A percentile compares a stretch with the other conserved stretches of the same genome.
phyloP scores from a whole-genome alignment of 768 basidiomycete genomes.

The Ramaria sp. region DNA sequence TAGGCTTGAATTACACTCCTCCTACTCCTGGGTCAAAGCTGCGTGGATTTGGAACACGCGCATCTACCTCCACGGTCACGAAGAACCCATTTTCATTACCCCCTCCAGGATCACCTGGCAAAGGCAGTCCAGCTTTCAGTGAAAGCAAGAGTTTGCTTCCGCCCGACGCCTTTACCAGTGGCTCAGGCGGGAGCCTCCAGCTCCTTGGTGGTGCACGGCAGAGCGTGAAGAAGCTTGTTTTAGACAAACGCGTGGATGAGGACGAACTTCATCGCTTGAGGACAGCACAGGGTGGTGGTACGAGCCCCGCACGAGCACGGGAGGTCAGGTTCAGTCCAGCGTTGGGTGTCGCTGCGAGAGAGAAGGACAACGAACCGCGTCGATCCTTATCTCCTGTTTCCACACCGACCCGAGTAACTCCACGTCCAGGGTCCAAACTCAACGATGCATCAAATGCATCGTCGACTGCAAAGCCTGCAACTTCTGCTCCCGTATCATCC shows the following conservation, averaged over 20 bases:
- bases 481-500: constrained; percentile 18
- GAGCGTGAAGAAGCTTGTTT: constrained; percentile 87
- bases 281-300: constrained; percentile 19
- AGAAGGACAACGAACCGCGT: constrained; percentile 38
- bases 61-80: constrained; percentile 25
- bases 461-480: constrained; percentile 24
- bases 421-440: constrained; percentile 22
- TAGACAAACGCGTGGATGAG: constrained; percentile 74
- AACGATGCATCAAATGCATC: constrained; percentile 11
- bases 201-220: constrained; percentile 55
- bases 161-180: constrained; percentile 50
- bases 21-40: constrained; percentile 47
- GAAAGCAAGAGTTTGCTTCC: constrained; percentile 31
- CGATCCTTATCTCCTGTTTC: constrained; percentile 10
- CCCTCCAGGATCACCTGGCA: constrained; percentile 38
- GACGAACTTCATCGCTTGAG: constrained; percentile 42
- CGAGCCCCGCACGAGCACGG: constrained; percentile 36
- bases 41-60: constrained; percentile 50
- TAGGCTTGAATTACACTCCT: constrained; percentile 40
- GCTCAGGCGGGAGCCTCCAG: constrained; percentile 42
- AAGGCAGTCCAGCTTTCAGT: constrained; percentile 19
- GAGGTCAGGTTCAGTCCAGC: constrained; percentile 61
- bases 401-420: not conserved
- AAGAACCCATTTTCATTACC: constrained; percentile 23
- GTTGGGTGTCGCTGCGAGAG: constrained; percentile 61